Evolutionary conservation across 768 basidiomycete genomes (phyloP), one percentile per base, ranked within the genome.

Genomic region (Amanita exitialis): DNA sequence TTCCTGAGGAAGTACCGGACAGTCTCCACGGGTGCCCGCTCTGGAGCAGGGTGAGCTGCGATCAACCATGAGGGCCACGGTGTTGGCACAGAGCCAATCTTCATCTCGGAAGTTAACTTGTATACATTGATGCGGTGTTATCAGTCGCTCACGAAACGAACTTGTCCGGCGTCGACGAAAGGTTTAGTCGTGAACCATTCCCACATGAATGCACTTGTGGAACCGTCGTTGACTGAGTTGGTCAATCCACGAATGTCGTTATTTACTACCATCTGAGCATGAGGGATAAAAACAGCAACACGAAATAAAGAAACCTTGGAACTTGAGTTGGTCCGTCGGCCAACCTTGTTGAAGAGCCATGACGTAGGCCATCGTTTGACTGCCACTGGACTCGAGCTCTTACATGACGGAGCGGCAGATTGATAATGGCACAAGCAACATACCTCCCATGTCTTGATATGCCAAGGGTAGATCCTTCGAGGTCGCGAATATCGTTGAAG

Each of bases 31-130:
- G 78, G 64, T 25, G 83, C 79, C 13, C 85, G 77, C n/a, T 72
- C 64, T 15, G 73, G 59, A 10, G 73, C 72, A 0, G 85, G 84
- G 56, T 90, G 86, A 6, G 90, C 90, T 21, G 90, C 94, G 60
- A 98, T 89, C 52, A 90, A 69, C 95, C 95, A 99, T 0, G 91
- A 94, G 12, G 93, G 90, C 95, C 95, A 99, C 0, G 95, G 95
- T 0, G 94, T 97, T 34, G 83, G 83, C 4, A 90, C 83, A 7
- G 85, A 82, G 12, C 87, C 86, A 55, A 91, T 90, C 87, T 90
- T 50, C 35, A 20, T 21, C 44, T 35, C 6, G 34, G 6, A 1
- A 18, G 25, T 45, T 3, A 48, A 30, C 32, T 23, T 56, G n/a
- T 43, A 23, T 38, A 27, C 43, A 25, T 43, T 15, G 32, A 36